Evolutionary conservation across 2,329 filamentous ascomycete species (phyloP).

Genomic region (Mollisiaceae sp.): DNA sequence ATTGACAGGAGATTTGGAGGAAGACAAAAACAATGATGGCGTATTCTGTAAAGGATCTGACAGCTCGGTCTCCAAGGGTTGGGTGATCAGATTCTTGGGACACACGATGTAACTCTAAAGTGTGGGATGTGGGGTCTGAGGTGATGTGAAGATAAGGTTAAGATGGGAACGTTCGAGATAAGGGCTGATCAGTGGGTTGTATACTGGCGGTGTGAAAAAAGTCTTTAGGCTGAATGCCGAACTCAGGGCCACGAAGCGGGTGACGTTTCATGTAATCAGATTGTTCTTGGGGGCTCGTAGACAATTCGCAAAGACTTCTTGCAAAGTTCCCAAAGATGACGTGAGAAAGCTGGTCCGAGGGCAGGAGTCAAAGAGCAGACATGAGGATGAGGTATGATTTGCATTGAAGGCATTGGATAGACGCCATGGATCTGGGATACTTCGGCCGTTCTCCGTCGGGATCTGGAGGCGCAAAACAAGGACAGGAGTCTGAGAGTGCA

Average conservation of each 20-base stretch:
- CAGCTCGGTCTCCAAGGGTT: constrained; percentile 13
- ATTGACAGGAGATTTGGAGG: not conserved
- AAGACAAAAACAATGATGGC: not conserved
- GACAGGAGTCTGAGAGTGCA: not conserved
- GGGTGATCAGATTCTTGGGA: constrained; percentile 18
- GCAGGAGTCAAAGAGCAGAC: not conserved
- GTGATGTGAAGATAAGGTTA: constrained; percentile 23
- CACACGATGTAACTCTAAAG: constrained; percentile 17
- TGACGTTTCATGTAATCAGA: constrained; percentile 12
- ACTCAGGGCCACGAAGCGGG: constrained; percentile 1
- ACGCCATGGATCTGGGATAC: not conserved
- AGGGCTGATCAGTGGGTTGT: constrained; percentile 9
- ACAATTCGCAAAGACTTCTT: not conserved
- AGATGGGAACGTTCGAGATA: constrained; percentile 12
- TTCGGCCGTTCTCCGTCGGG: not conserved
- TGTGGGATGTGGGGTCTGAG: constrained; percentile 14
- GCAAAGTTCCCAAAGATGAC: not conserved
- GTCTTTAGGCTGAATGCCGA: constrained; percentile 16
- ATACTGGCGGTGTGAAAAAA: constrained; percentile 5
- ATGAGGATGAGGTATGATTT: not conserved
- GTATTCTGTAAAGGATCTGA: constrained; percentile 10
- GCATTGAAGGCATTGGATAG: not conserved
- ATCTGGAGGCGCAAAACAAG: not conserved
- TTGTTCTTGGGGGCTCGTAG: not conserved
- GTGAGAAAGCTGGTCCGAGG: not conserved